Conservation (phyloP, 768 basidiomycete genomes). For the Boletus rubropictus region DNA sequence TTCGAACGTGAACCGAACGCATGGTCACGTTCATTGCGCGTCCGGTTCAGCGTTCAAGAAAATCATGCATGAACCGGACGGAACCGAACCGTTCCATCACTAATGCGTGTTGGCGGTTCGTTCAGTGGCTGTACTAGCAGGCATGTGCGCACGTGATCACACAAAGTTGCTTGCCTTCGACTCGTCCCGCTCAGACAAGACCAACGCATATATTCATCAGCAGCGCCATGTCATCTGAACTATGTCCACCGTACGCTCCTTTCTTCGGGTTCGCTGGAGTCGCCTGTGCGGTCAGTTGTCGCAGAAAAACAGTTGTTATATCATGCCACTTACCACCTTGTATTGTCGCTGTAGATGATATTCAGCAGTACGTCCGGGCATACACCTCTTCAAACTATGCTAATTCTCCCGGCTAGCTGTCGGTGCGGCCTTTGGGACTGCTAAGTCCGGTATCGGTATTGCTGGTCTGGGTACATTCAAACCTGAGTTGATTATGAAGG, state of each 20-base stretch:
- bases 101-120: too few relatives aligned
- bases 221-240: constrained; percentile 41
- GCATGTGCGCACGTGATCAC: constrained; percentile 10
- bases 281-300: constrained; percentile 73
- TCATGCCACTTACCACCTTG: constrained; percentile 6
- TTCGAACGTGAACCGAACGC: too few relatives aligned
- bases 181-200: background rate
- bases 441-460: constrained; percentile 96
- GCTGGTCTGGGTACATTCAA: constrained; percentile 89
- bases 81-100: too few relatives aligned
- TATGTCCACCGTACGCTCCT: constrained; percentile 90
- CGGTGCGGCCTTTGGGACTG: constrained; percentile 93
- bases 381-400: constrained; percentile 1
- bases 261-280: constrained; percentile 99
- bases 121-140: background rate
- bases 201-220: background rate
- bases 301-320: background rate
- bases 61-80: too few relatives aligned
- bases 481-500: constrained; percentile 99
- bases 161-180: background rate
- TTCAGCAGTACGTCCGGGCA: constrained; percentile 74
- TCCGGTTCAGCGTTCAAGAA: too few relatives aligned
- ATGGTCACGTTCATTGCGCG: too few relatives aligned
- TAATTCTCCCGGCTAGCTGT: constrained; percentile 48
- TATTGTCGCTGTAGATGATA: constrained; percentile 65